These are phyloP conservation scores for Mytilinidion resinicola DNA, from an alignment of 495 filamentous ascomycete species.

Conservation along the genomic window DNA sequence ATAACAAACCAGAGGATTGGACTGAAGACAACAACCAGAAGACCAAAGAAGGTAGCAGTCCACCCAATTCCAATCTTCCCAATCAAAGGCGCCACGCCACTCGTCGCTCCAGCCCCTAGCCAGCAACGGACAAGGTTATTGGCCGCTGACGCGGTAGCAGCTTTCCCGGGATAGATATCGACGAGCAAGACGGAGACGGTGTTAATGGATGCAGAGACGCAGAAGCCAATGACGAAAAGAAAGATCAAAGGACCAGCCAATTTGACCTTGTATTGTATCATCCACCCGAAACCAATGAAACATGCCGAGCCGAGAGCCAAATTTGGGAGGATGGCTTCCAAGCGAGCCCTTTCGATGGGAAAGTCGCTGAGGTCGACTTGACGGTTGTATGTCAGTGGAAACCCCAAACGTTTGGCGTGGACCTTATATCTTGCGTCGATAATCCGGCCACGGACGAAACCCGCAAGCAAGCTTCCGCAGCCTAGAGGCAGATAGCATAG, in stretches of 20 bases:
- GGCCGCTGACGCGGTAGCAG: not conserved
- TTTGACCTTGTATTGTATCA: not conserved
- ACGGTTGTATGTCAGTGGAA: not conserved
- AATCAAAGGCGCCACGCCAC: not conserved
- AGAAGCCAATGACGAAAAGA: not conserved
- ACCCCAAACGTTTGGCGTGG: not conserved
- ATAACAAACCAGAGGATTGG: not conserved
- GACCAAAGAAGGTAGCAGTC: slow-evolving; percentile 28
- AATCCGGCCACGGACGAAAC: not conserved
- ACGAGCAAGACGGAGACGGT: not conserved
- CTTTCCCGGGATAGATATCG: not conserved
- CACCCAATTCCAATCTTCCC: not conserved
- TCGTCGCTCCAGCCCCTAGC: not conserved
- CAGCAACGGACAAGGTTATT: not conserved
- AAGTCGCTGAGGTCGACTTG: not conserved
- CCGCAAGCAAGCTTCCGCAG: not conserved
- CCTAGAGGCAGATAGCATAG: not conserved
- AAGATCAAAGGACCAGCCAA: not conserved
- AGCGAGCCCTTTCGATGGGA: not conserved
- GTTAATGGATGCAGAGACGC: not conserved
- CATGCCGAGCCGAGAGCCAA: not conserved
- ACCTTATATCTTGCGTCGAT: not conserved
- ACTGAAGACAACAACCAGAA: not conserved
- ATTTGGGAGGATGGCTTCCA: not conserved
- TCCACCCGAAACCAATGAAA: not conserved